These are phyloP conservation scores for Verticillium alfalfae DNA, from an alignment of 2,329 filamentous ascomycete genomes.

Conservation along the genomic window DNA sequence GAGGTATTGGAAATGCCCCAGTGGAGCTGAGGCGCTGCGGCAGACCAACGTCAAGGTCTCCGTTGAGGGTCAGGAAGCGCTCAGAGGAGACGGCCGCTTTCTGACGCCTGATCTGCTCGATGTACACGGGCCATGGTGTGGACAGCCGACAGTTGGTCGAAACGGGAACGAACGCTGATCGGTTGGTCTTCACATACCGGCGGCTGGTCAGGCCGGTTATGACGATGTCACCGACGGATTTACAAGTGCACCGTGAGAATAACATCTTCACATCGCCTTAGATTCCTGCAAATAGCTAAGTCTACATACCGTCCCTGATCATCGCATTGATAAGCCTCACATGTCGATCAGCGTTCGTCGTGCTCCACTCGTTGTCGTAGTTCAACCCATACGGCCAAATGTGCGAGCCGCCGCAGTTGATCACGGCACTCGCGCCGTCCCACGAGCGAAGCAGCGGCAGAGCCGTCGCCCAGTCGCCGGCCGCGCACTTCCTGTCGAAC, in stretches of 20 bases:
- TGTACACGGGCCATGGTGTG: no score
- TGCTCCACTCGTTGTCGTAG: slow-evolving; percentile 37
- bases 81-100: no score
- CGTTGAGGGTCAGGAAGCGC: no score
- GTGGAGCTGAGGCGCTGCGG: no score
- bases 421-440: slow-evolving; percentile 29
- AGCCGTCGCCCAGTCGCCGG: slow-evolving; percentile 35
- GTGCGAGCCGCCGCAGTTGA: slow-evolving; percentile 32
- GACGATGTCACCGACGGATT: no score
- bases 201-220: no score
- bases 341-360: slow-evolving; percentile 36
- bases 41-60: no score
- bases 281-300: background rate
- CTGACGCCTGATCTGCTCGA: no score
- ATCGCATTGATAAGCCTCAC: slow-evolving; percentile 37
- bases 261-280: background rate
- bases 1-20: no score
- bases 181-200: no score
- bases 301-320: slow-evolving; percentile 32
- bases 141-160: no score
- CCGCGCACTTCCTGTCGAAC: slow-evolving; percentile 30
- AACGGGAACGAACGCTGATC: no score
- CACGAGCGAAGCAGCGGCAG: slow-evolving; percentile 30
- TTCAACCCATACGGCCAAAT: slow-evolving; percentile 37
- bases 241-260: background rate